phyloP scores from a whole-genome alignment of 2,329 filamentous ascomycete genomes.

The Stagonosporopsis rhizophila region DNA sequence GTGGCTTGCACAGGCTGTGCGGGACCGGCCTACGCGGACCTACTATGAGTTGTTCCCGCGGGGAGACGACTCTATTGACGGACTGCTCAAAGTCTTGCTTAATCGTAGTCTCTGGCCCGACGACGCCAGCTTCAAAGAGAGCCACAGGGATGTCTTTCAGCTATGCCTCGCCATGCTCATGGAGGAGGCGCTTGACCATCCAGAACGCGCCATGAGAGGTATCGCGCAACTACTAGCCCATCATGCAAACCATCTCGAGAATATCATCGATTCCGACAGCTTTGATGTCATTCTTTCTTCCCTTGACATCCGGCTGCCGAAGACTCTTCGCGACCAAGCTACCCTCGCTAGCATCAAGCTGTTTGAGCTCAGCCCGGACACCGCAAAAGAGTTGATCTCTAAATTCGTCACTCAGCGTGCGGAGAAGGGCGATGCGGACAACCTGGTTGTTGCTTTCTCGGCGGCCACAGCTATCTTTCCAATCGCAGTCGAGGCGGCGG shows the following conservation, averaged over 20 bases:
- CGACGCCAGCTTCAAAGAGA: conserved; percentile 54
- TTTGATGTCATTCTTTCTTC: conserved; percentile 87
- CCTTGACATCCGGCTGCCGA: conserved; percentile 81
- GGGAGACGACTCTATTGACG: conserved; percentile 56
- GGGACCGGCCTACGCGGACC: conserved; percentile 50
- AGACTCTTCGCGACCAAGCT: conserved; percentile 78
- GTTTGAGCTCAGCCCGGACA: conserved; percentile 76
- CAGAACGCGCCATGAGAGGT: conserved; percentile 66
- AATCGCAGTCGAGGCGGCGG: conserved; percentile 76
- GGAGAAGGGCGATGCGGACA: conserved; percentile 78
- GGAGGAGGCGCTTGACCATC: conserved; percentile 82
- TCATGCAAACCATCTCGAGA: conserved; percentile 61
- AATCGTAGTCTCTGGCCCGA: conserved; percentile 53
- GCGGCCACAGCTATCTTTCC: conserved; percentile 90
- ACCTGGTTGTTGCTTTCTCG: conserved; percentile 90
- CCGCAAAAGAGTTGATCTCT: conserved; percentile 72
- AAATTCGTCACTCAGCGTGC: conserved; percentile 78
- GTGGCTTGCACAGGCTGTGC: conserved; percentile 49
- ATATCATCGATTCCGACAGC: conserved; percentile 74
- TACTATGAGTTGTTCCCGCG: conserved; percentile 55
- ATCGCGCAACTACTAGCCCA: conserved; percentile 66
- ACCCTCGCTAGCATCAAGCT: conserved; percentile 83
- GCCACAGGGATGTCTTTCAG: conserved; percentile 68
- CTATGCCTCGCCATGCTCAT: conserved; percentile 87
- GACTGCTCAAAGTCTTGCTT: conserved; percentile 52